A percentile compares a stretch with the other conserved stretches of the same genome.
These are phyloP conservation scores for Aspergillus quadrilineatus DNA, from an alignment of 2,329 filamentous ascomycete species.

Conservation along the genomic window DNA sequence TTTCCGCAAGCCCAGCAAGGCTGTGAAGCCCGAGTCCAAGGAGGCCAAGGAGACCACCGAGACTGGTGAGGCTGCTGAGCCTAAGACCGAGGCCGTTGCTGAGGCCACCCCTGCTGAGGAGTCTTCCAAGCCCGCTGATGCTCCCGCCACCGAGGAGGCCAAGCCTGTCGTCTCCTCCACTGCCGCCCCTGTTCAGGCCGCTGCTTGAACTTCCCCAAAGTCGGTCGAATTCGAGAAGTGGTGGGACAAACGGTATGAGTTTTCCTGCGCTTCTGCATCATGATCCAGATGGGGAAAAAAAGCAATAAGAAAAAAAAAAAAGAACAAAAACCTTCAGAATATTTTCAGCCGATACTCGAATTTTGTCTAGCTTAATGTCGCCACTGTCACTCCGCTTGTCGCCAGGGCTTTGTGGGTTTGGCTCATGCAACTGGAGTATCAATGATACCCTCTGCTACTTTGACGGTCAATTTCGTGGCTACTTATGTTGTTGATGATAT, in stretches of 20 bases:
- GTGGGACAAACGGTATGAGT: conserved; percentile 39
- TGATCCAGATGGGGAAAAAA: conserved; percentile 21
- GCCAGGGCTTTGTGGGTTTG: conserved; percentile 6
- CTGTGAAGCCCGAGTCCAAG: conserved; percentile 44
- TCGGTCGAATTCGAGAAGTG: conserved; percentile 43
- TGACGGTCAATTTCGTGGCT: conserved; percentile 27
- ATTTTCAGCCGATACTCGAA: conserved; percentile 7
- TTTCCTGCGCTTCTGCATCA: conserved; percentile 26
- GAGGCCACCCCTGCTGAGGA: conserved; percentile 29
- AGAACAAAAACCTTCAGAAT: conserved; percentile 4
- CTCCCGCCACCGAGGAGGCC: conserved; percentile 29
- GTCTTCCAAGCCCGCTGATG: conserved; percentile 27
- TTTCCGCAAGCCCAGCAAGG: conserved; percentile 51
- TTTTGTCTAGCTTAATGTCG: conserved; percentile 16
- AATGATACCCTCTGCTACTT: conserved; percentile 34
- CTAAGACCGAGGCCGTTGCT: conserved; percentile 27
- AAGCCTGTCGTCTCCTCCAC: conserved; percentile 36
- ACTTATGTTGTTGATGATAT: conserved; percentile 21
- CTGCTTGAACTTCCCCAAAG: conserved; percentile 40
- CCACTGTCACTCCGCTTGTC: conserved; percentile 29
- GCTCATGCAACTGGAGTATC: conserved; percentile 21
- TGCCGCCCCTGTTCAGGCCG: conserved; percentile 42
- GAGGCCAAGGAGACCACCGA: conserved; percentile 31
- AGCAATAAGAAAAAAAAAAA: conserved; percentile 16
- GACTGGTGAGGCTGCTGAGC: conserved; percentile 27